Percentiles rank a stretch among this genome's conserved stretches.
Conservation (phyloP, 176 grass and related monocot genomes). For the Eremochloa ophiuroides region DNA sequence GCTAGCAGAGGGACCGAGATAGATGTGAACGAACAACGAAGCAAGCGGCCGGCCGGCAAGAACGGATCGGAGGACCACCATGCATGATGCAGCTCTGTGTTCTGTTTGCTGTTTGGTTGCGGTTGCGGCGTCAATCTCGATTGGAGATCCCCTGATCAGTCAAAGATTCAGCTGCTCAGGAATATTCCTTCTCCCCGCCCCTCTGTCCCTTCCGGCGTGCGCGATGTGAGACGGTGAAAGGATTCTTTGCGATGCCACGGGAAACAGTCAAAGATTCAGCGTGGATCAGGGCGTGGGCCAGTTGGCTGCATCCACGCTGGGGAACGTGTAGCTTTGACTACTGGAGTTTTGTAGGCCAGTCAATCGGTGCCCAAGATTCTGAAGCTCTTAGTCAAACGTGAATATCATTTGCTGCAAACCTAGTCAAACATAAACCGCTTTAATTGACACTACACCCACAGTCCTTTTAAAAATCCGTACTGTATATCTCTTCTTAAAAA, state of each 20-base stretch:
- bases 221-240: not conserved
- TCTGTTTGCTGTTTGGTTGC: no score
- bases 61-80: not conserved
- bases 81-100: not conserved
- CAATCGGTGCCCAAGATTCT: not conserved
- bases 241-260: slow-evolving; percentile 4
- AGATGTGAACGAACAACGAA: not conserved
- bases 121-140: not conserved
- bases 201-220: not conserved
- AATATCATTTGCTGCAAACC: no score
- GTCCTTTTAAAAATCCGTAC: no score
- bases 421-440: no score
- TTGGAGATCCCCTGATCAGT: not conserved
- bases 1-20: not conserved
- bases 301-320: not conserved
- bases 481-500: no score
- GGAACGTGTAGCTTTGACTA: not conserved
- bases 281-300: not conserved
- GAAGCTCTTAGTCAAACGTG: no score
- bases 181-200: not conserved
- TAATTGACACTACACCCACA: no score
- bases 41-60: not conserved
- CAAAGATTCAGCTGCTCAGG: not conserved
- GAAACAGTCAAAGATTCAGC: no score
- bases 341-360: not conserved